Evolutionary conservation across 208 protist genomes (phyloP), one percentile per base, ranked within the genome.

Genomic region (Angomonas deanei): DNA sequence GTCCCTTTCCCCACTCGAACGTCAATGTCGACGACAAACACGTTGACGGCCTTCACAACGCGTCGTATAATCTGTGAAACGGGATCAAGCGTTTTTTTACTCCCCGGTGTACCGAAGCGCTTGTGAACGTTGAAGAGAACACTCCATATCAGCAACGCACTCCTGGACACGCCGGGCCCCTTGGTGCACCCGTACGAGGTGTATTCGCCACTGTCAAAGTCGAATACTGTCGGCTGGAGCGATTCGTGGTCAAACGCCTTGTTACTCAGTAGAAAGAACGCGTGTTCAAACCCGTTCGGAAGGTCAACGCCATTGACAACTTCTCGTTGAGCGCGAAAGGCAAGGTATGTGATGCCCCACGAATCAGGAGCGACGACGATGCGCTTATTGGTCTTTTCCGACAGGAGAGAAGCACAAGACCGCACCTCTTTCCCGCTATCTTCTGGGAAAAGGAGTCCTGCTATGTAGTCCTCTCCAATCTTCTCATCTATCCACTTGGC

Each of bases 1-100:
- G 90, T 92, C 26, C 90, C 90, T 58, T 88, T 88, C 6, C 90
- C 90, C 13, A 96, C 84, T 8, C 90, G 75, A 23, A 92, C 81
- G 61, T 96, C 78, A 52, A 96, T 90, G 61, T 96, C 90, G 10
- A 96, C 84, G 13, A 93, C 82, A 71, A 96, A 96, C 13, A 96
- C 68, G 64, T 96, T 96, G 17, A 96, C 90, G 17, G 82, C 82
- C 73, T 93, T 93, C 48, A 96, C 90, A 1, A 86, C 90, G 30
- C 90, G 90, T 3, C 86, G 84, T 26, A 96, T 80, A 61, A 96
- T 92, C 55, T 93, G 86, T 3, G 93, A 82, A 55, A 96, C 77
- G 1, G 90, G 90, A 64, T 92, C 86, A 55, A 93, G 76, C 10
- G 87, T 62, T 65, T 91, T 93, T 36, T 83, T 70, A 56, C 80